Base-by-base conservation (phyloP, 73 alveolate genomes). In the Durusdinium trenchii region DNA sequence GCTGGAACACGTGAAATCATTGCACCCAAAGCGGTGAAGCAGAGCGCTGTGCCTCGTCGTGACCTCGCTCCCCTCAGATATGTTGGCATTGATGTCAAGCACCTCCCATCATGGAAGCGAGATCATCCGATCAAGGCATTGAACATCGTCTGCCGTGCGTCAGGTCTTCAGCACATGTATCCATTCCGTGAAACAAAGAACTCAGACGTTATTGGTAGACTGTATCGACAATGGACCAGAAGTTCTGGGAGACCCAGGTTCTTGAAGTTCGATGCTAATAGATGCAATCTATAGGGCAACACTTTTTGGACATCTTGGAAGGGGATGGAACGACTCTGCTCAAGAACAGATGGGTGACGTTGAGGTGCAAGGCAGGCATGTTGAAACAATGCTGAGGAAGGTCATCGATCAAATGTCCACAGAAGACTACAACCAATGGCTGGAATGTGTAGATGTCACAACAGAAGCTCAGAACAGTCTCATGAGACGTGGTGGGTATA, bases 201-300 rank as follows among this genome's bases (percentile, higher is more conserved):
- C 36, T 76, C 87, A 14, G 87, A 76, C 10, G 61, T 76, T 36
- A 40, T 76, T 6, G 42, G 87, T 6, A 30, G 87, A 28, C 38
- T 76, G 54, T 76, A 76, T 76, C 61, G 87, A 14, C 61, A 73
- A 36, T 81, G 92, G 92, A 81, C 92, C 50, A 6, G 35, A 36
- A 36, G 71, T 5, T 81, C 46, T 48, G 92, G 92, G 3, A 52
- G 92, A 7, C 92, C 92, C 9, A 38, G 42, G 47, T 81, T 4
- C 10, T 1, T 81, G 71, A 81, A 81, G 47, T 81, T 81, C 48
- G 92, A 81, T 32, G 92, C 92, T 6, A 7, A 36, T n/a, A 43
- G 92, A 23, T 81, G 92, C 92, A 81, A 81, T 46, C 35, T n/a
- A n/a, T 81, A 12, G 92, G 92, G 48, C 92, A 81, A 35, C 71